phyloP scores from a whole-genome alignment of 2,329 filamentous ascomycete genomes.

The Arthrobotrys megalospora region DNA sequence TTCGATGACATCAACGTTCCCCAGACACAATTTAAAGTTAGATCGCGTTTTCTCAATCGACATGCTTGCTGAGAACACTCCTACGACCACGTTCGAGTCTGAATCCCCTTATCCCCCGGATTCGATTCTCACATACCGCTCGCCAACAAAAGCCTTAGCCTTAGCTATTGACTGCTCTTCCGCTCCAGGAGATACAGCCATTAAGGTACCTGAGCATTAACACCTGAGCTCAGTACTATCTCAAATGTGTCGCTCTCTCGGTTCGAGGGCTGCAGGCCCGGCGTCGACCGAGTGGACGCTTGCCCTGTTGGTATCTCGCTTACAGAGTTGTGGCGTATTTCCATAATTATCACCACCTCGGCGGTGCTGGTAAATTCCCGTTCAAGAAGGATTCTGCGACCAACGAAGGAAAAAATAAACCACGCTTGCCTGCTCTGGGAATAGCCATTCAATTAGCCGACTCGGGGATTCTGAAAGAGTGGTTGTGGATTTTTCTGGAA shows the following conservation, averaged over 20 bases:
- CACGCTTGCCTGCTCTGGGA: constrained; percentile 42
- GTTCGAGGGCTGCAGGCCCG: constrained; percentile 11
- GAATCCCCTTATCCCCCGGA: no score
- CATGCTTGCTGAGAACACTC: no score
- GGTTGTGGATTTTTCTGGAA: constrained; percentile 21
- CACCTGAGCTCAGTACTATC: no score
- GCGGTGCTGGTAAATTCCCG: constrained; percentile 54
- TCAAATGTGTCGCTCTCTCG: not conserved
- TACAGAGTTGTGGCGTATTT: constrained; percentile 59
- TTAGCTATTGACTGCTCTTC: not conserved
- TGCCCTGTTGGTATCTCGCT: constrained; percentile 33
- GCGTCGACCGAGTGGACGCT: constrained; percentile 28
- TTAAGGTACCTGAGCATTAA: no score
- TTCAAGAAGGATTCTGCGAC: constrained; percentile 61
- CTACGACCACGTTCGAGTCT: no score
- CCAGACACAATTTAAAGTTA: not conserved
- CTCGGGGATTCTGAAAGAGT: constrained; percentile 30
- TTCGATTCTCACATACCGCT: no score
- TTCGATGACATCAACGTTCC: constrained; percentile 30
- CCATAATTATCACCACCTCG: constrained; percentile 60
- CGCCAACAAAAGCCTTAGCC: no score
- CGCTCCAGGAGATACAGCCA: no score
- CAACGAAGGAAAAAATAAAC: constrained; percentile 57
- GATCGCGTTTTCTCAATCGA: not conserved
- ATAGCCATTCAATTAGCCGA: constrained; percentile 47